Conservation (phyloP, 768 basidiomycete genomes). For the Sistotremastrum suecicum region DNA sequence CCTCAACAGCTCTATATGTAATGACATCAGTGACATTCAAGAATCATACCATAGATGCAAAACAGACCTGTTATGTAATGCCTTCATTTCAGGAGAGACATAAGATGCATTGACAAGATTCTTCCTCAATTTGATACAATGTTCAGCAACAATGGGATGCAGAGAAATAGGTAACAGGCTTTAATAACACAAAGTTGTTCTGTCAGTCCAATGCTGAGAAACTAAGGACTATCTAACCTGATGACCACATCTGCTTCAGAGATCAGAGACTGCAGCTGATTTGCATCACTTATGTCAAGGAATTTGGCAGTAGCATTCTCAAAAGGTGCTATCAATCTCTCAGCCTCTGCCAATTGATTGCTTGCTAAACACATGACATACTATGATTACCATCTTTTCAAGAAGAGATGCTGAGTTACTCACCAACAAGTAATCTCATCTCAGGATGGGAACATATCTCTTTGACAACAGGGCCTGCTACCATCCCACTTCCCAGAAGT, state of each 20-base stretch:
- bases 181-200: neutral
- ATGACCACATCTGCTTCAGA: conserved; percentile 63
- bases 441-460: conserved; percentile 50
- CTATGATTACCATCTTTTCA: neutral
- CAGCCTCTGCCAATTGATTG: conserved; percentile 48
- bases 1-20: conserved; percentile 35
- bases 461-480: conserved; percentile 77
- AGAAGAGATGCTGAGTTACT: conserved; percentile 16
- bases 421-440: conserved; percentile 65
- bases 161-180: conserved; percentile 72
- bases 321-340: conserved; percentile 25
- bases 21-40: too few relatives aligned
- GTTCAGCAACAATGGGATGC: conserved; percentile 55
- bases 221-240: conserved; percentile 33
- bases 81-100: conserved; percentile 63
- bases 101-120: conserved; percentile 91
- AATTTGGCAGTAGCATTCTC: conserved; percentile 39
- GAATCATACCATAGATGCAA: neutral
- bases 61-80: conserved; percentile 43
- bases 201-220: neutral
- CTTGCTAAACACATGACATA: conserved; percentile 36
- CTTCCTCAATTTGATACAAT: conserved; percentile 53
- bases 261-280: conserved; percentile 37
- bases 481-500: conserved; percentile 90
- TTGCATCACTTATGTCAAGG: conserved; percentile 42